Percentiles rank a stretch among this genome's conserved stretches.
These are phyloP conservation scores for Tylopilus felleus DNA, from an alignment of 768 basidiomycete genomes.

Conservation along the genomic window DNA sequence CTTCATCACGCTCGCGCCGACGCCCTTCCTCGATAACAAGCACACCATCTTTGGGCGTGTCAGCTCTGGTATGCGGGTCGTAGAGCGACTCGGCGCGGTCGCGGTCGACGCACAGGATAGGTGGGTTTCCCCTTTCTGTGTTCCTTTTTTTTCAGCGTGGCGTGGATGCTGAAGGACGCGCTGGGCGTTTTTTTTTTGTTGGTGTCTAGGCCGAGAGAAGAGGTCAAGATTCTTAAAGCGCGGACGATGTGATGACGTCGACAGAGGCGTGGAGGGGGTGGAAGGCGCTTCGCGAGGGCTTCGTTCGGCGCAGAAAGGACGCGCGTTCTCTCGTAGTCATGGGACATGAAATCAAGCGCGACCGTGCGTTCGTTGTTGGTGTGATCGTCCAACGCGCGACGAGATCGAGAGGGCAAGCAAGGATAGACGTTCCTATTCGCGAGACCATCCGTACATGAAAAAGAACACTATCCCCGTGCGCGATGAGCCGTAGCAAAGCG, in stretches of 20 bases:
- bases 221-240: constrained; percentile 88
- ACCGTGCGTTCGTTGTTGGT: too few relatives aligned
- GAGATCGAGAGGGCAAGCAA: too few relatives aligned
- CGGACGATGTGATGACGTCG: constrained; percentile 22
- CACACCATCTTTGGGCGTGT: constrained; percentile 93
- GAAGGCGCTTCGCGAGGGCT: too few relatives aligned
- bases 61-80: constrained; percentile 84
- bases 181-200: neutral
- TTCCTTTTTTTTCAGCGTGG: too few relatives aligned
- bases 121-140: constrained; percentile 27
- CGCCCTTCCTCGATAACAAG: constrained; percentile 80
- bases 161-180: neutral
- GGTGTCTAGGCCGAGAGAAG: constrained; percentile 55
- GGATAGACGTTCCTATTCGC: neutral
- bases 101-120: constrained; percentile 85
- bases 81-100: constrained; percentile 89
- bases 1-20: constrained; percentile 82
- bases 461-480: too few relatives aligned
- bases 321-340: too few relatives aligned
- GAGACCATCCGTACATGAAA: too few relatives aligned
- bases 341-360: too few relatives aligned
- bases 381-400: too few relatives aligned
- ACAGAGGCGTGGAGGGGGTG: neutral
- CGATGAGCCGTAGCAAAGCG: neutral
- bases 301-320: too few relatives aligned